Base-by-base conservation (phyloP, 768 basidiomycete genomes). In the Pisolithus sp. region DNA sequence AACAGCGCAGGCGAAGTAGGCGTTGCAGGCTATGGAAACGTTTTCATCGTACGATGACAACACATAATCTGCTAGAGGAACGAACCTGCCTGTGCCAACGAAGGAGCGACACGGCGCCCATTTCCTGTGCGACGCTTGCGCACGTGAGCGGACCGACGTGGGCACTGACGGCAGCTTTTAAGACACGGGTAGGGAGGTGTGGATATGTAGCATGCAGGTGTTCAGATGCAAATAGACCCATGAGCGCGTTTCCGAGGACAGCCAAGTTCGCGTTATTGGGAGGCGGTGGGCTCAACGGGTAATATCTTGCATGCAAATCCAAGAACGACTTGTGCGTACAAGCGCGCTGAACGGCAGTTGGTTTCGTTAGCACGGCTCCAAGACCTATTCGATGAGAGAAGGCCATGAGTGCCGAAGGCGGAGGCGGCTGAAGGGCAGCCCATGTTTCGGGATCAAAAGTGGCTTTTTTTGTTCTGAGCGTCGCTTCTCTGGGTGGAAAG, bases 101-200 rank as follows among this genome's bases (percentile, higher is more conserved):
- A 44, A 94, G 66, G 26, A 94, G 75, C 4, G 85, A 83, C 20
- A 78, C 68, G 18, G 84, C 88, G 54, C 90, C 92, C 76, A 86
- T 84, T 69, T 93, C 89, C 52, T 83, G 81, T 23, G 94, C 94
- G 46, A 97, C 85, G 57, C 77, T 82, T 38, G 89, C 83, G 62
- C 90, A 92, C 5, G 87, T 85, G 57, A 80, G 72, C 15, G 90
- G 85, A 13, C 95, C 95, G 30, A 93, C 94, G 67, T 91, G 89
- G 49, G 93, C 90, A 39, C 89, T 93, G 52, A 95, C 82, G 13
- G 90, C 93, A 6, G 90, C 88, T 71, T 96, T 94, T 59, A 91
- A 71, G 21, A 93, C 93, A 50, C 90, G 83, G 20, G 91, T 93
- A 2, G 95, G 95, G 24, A 98, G 78, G 62, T 94, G 85, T 0